Percentiles rank a stretch among this genome's conserved stretches.
Evolutionary conservation across 169 alveolate species (phyloP).

Genomic region (Perkinsus olseni): DNA sequence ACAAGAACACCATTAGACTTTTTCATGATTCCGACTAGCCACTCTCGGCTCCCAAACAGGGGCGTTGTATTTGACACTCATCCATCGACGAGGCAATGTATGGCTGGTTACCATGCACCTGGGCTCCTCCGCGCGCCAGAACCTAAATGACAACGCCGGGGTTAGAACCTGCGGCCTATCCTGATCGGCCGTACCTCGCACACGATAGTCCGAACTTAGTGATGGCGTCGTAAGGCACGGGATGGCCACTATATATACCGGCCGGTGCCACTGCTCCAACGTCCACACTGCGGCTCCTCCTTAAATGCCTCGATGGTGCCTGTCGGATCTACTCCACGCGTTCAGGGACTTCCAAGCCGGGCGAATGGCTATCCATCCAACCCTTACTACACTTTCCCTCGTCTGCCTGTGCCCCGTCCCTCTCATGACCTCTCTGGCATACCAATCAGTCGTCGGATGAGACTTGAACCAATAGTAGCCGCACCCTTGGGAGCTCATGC

Average conservation of each 20-base stretch:
- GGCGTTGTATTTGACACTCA: neutral
- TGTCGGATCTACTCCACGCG: too few relatives aligned
- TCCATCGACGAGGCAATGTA: neutral
- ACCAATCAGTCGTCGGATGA: neutral
- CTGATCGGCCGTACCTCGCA: neutral
- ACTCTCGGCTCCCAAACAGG: neutral
- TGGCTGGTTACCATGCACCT: neutral
- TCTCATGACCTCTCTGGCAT: neutral
- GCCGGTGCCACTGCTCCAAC: neutral
- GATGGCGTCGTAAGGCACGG: neutral
- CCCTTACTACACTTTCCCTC: neutral
- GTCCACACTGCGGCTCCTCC: neutral
- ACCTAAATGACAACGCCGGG: neutral
- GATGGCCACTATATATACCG: neutral
- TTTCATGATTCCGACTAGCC: neutral
- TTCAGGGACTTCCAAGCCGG: too few relatives aligned
- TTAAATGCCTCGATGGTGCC: neutral
- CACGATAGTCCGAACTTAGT: neutral
- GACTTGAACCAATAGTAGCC: neutral
- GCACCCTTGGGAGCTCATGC: neutral
- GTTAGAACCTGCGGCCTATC: neutral
- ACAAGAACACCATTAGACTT: neutral
- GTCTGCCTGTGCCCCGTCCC: neutral
- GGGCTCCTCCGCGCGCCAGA: neutral
- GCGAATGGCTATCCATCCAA: too few relatives aligned